phyloP scores from a whole-genome alignment of 2,329 filamentous ascomycete genomes.

The Phoma sp. region DNA sequence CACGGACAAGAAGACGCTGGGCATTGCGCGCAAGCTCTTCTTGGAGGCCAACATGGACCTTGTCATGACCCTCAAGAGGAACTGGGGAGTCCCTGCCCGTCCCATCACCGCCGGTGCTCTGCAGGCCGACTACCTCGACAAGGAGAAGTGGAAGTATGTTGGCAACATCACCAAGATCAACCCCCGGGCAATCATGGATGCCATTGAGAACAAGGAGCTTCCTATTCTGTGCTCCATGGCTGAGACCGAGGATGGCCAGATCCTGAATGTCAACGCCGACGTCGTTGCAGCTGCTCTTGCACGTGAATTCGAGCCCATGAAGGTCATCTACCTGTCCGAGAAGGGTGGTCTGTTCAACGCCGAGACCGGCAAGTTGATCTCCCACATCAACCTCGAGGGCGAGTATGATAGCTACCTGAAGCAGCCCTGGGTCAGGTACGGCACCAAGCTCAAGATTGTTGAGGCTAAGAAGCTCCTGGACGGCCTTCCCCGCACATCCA shows the following conservation, averaged over 20 bases:
- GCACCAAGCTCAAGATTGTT: conserved; percentile 94
- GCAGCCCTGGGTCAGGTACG: conserved; percentile 93
- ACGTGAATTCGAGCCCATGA: conserved; percentile 85
- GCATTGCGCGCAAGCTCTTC: conserved; percentile 90
- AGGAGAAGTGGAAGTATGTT: conserved; percentile 94
- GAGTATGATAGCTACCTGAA: conserved; percentile 93
- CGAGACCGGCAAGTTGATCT: conserved; percentile 93
- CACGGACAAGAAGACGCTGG: conserved; percentile 93
- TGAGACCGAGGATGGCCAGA: conserved; percentile 87
- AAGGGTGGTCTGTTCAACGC: conserved; percentile 96
- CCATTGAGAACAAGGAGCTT: conserved; percentile 85
- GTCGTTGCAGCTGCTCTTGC: conserved; percentile 94
- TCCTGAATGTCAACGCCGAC: conserved; percentile 97
- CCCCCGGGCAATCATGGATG: conserved; percentile 86
- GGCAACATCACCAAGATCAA: conserved; percentile 95
- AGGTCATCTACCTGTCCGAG: conserved; percentile 98
- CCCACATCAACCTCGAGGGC: conserved; percentile 95
- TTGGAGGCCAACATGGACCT: conserved; percentile 94
- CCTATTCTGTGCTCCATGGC: conserved; percentile 97
- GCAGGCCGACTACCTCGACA: conserved; percentile 91
- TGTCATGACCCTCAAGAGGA: conserved; percentile 81
- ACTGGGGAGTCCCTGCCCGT: conserved; percentile 85
- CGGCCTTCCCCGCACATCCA: conserved; percentile 87
- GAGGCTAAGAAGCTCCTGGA: conserved; percentile 95
- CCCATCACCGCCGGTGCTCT: conserved; percentile 92